Evolutionary conservation across 805 yeast species (phyloP).

Genomic region (Barnettozyma siamensis): DNA sequence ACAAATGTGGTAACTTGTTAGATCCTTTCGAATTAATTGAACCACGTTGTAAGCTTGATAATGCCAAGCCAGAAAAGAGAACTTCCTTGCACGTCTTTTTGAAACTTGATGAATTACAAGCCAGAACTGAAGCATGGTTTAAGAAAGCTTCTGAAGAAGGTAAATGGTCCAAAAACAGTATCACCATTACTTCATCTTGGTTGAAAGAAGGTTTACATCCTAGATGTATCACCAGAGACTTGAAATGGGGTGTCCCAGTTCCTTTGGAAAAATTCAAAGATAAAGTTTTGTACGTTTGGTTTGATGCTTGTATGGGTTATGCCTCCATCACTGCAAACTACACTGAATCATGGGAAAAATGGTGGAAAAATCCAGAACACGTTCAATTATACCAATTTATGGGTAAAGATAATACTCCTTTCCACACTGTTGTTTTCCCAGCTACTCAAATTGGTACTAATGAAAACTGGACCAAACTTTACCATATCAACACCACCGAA

Average conservation of each 20-base stretch:
- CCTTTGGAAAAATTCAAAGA: slow-evolving; percentile 82
- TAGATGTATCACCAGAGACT: slow-evolving; percentile 94
- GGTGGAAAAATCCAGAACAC: slow-evolving; percentile 95
- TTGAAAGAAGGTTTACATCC: slow-evolving; percentile 87
- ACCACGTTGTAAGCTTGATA: slow-evolving; percentile 93
- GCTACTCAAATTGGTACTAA: slow-evolving; percentile 83
- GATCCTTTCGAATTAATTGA: slow-evolving; percentile 90
- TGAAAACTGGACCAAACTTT: slow-evolving; percentile 85
- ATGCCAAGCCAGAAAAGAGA: slow-evolving; percentile 71
- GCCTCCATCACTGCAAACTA: slow-evolving; percentile 94
- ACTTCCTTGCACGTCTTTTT: slow-evolving; percentile 84
- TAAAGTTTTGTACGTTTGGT: slow-evolving; percentile 97
- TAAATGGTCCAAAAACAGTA: slow-evolving; percentile 88
- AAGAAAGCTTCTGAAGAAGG: slow-evolving; percentile 63
- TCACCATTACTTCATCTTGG: slow-evolving; percentile 89
- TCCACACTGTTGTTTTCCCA: slow-evolving; percentile 98
- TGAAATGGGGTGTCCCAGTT: slow-evolving; percentile 98
- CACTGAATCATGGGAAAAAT: slow-evolving; percentile 68
- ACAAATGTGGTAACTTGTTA: slow-evolving; percentile 83
- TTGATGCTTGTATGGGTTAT: slow-evolving; percentile 97
- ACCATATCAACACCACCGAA: slow-evolving; percentile 91
- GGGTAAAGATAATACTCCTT: slow-evolving; percentile 99
- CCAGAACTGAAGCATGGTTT: slow-evolving; percentile 68
- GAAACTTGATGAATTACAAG: slow-evolving; percentile 78
- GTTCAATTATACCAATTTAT: slow-evolving; percentile 91